These are phyloP conservation scores for Gossypium lobatum DNA, from an alignment of 441 rosid genomes.

Conservation along the genomic window DNA sequence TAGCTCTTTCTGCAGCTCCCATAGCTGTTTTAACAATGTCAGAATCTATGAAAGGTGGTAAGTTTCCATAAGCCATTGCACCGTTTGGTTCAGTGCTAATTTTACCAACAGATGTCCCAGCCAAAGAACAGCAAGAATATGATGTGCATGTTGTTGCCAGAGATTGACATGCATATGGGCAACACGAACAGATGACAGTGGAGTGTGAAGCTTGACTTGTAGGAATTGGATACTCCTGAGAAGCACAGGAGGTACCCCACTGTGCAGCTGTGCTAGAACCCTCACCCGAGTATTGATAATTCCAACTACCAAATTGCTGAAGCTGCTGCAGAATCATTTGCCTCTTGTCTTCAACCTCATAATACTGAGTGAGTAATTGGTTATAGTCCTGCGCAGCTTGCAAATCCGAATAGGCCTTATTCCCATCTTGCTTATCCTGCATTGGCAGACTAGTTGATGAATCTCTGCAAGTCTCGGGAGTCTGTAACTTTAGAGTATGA, in stretches of 20 bases:
- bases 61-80: conserved; percentile 15
- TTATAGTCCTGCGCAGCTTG: conserved; percentile 38
- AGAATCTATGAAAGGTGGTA: conserved; percentile 7
- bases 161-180: conserved; percentile 33
- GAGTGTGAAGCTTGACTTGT: conserved; percentile 26
- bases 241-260: conserved; percentile 21
- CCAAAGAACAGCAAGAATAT: conserved; percentile 29
- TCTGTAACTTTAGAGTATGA: conserved; percentile 13
- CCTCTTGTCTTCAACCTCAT: conserved; percentile 59
- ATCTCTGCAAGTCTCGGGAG: conserved; percentile 17
- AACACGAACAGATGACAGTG: conserved; percentile 26
- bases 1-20: conserved; percentile 49
- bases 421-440: conserved; percentile 14
- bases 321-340: conserved; percentile 41
- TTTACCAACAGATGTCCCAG: conserved; percentile 18
- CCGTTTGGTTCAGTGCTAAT: conserved; percentile 15
- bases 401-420: conserved; percentile 14
- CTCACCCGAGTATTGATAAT: conserved; percentile 34
- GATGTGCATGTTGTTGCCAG: conserved; percentile 29
- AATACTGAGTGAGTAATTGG: conserved; percentile 41
- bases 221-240: conserved; percentile 28
- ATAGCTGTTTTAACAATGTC: conserved; percentile 42
- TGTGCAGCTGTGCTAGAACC: conserved; percentile 28
- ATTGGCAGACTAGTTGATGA: conserved; percentile 17
- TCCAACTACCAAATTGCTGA: conserved; percentile 34